Conservation (phyloP, 176 grass and related monocot genomes). For the Secale cereale region DNA sequence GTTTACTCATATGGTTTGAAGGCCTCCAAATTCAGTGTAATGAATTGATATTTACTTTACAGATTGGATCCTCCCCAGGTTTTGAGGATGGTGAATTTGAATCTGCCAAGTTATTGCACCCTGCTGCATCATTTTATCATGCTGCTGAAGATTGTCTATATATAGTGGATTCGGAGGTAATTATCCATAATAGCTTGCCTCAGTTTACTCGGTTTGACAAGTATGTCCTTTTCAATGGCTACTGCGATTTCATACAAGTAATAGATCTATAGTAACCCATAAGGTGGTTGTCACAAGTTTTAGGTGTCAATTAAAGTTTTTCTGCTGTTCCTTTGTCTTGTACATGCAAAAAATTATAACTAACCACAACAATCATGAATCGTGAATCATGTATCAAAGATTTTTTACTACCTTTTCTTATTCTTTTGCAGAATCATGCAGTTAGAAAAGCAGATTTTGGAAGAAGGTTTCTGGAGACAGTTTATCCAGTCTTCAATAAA, state of each 20-base stretch:
- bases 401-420: neutral
- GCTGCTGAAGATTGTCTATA: slow-evolving; percentile 67
- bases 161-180: slow-evolving; percentile 95
- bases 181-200: neutral
- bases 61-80: slow-evolving; percentile 85
- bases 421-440: slow-evolving; percentile 65
- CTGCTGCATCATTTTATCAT: slow-evolving; percentile 80
- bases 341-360: neutral
- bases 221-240: neutral
- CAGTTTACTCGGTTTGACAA: slow-evolving; percentile 8
- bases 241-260: neutral
- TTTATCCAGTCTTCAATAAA: slow-evolving; percentile 59
- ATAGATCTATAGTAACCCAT: neutral
- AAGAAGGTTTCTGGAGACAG: slow-evolving; percentile 66
- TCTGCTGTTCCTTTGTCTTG: neutral
- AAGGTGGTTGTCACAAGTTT: neutral
- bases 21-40: neutral
- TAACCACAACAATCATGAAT: neutral
- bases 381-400: neutral
- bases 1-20: slow-evolving; percentile 2
- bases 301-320: neutral
- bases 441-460: slow-evolving; percentile 83
- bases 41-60: slow-evolving; percentile 23
- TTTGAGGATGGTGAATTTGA: slow-evolving; percentile 98
- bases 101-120: slow-evolving; percentile 73